phyloP scores from a whole-genome alignment of 1,284 basidiomycete species.

The Ceratobasidium sp. region DNA sequence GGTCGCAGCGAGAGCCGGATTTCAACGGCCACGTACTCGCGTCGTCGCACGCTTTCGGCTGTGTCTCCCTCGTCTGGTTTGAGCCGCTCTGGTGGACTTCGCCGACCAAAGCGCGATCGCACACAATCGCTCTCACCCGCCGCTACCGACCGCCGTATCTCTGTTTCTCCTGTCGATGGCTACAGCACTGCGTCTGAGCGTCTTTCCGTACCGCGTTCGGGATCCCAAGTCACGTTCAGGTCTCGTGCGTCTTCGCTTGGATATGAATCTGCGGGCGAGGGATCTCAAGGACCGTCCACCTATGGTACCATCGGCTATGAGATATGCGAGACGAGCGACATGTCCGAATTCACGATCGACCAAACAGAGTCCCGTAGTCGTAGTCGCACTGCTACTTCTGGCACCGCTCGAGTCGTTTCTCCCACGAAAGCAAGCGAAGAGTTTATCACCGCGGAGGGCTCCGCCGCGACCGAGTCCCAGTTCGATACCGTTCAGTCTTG shows the following conservation, averaged over 20 bases:
- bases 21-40: conserved; percentile 31
- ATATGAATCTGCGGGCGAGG: conserved; percentile 42
- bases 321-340: conserved; percentile 40
- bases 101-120: conserved; percentile 23
- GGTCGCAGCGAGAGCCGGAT: conserved; percentile 17
- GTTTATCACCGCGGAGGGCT: conserved; percentile 36
- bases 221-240: conserved; percentile 56
- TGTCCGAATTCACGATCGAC: conserved; percentile 34
- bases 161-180: conserved; percentile 13
- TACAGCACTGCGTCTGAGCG: conserved; percentile 19
- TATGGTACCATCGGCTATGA: conserved; percentile 42
- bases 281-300: conserved; percentile 19
- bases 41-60: conserved; percentile 21
- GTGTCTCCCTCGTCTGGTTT: conserved; percentile 24
- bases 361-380: conserved; percentile 22
- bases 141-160: conserved; percentile 7
- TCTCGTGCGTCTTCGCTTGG: conserved; percentile 51
- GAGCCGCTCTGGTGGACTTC: conserved; percentile 13
- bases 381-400: conserved; percentile 28
- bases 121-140: conserved; percentile 22
- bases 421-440: conserved; percentile 35
- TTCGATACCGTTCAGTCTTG: conserved; percentile 29
- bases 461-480: background rate
- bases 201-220: conserved; percentile 43
- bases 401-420: conserved; percentile 2